phyloP scores from a whole-genome alignment of 1,139 yeast genomes.

The Lodderomyces pseudojiufengensis region DNA sequence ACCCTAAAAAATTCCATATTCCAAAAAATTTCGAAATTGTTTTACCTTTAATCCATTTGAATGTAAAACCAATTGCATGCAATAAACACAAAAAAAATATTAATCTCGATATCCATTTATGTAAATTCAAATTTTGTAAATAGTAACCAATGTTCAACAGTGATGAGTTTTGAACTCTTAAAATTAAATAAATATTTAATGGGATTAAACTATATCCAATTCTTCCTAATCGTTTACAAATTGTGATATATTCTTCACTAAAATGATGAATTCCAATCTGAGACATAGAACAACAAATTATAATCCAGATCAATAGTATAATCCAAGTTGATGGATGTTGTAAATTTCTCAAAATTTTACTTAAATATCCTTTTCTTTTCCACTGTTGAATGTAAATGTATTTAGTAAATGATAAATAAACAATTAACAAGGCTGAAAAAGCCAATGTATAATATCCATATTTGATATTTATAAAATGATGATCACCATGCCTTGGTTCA shows the following conservation, averaged over 20 bases:
- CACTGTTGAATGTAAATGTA: constrained; percentile 17
- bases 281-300: constrained; percentile 20
- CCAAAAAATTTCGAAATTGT: constrained; percentile 37
- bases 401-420: constrained; percentile 6
- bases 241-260: constrained; percentile 19
- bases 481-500: constrained; percentile 25
- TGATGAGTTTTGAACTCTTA: constrained; percentile 44
- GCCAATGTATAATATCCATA: constrained; percentile 47
- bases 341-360: constrained; percentile 14
- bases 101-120: constrained; percentile 78
- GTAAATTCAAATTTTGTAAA: constrained; percentile 54
- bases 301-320: constrained; percentile 30
- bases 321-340: constrained; percentile 25
- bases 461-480: constrained; percentile 36
- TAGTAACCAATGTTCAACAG: constrained; percentile 56
- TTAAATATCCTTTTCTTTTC: constrained; percentile 22
- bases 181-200: constrained; percentile 53
- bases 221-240: constrained; percentile 50
- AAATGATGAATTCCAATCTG: constrained; percentile 21
- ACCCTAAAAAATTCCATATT: constrained; percentile 58
- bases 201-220: constrained; percentile 66
- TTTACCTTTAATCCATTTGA: constrained; percentile 42
- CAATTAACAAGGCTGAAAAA: constrained; percentile 27
- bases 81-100: constrained; percentile 48
- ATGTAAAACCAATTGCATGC: constrained; percentile 58